Evolutionary conservation across 2,329 filamentous ascomycete genomes (phyloP).

Genomic region (Fusarium graminum): DNA sequence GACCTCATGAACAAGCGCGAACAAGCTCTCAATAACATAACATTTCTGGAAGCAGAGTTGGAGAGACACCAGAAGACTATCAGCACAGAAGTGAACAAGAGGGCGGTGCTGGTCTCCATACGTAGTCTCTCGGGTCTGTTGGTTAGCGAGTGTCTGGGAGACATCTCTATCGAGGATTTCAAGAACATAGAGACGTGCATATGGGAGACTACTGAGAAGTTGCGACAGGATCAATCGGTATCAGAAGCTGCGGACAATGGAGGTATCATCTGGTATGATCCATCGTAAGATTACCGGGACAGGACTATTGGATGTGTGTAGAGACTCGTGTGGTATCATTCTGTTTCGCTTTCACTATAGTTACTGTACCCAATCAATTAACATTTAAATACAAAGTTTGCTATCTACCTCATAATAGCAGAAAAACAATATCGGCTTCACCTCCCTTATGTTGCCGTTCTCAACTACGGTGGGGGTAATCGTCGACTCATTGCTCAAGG

Average conservation of each 20-base stretch:
- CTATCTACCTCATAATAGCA: conserved; percentile 29
- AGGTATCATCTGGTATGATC: not conserved
- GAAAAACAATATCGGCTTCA: conserved; percentile 16
- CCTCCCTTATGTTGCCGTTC: not conserved
- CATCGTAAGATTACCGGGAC: not conserved
- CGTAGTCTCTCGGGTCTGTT: not conserved
- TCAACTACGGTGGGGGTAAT: not conserved
- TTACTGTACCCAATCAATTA: not conserved
- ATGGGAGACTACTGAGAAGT: not conserved
- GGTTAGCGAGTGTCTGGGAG: not conserved
- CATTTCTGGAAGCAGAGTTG: not conserved
- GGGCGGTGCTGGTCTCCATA: not conserved
- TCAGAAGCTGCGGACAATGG: not conserved
- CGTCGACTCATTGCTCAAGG: not conserved
- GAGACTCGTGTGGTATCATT: not conserved
- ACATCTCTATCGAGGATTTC: not conserved
- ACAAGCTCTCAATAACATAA: not conserved
- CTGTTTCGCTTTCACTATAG: not conserved
- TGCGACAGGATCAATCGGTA: not conserved
- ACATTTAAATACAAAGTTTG: conserved; percentile 15
- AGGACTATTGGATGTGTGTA: not conserved
- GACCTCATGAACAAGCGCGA: not conserved
- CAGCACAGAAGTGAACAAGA: not conserved
- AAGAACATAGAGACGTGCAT: not conserved
- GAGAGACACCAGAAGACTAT: not conserved